phyloP scores from a whole-genome alignment of 257 asterid species.

The Rubia yunnanensis region DNA sequence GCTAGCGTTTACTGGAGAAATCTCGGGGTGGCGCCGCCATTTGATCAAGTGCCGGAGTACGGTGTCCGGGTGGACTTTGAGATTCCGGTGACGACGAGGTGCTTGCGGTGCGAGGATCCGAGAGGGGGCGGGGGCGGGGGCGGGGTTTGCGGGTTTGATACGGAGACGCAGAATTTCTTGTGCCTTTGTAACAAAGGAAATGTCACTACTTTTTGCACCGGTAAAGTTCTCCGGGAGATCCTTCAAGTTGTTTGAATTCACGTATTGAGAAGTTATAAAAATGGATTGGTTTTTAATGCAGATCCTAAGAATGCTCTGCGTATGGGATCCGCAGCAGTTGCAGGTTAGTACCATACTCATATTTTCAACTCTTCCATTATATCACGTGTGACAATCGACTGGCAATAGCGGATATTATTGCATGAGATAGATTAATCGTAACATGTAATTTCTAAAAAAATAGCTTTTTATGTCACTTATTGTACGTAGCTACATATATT shows the following conservation, averaged over 20 bases:
- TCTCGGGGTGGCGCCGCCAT: conserved; percentile 53
- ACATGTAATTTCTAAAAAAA: no score
- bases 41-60: conserved; percentile 65
- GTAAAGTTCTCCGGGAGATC: conserved; percentile 10
- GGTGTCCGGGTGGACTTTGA: conserved; percentile 83
- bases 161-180: conserved; percentile 48
- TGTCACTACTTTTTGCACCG: conserved; percentile 58
- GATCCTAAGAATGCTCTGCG: conserved; percentile 31
- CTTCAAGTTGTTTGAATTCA: neutral
- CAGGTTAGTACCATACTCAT: conserved; percentile 34
- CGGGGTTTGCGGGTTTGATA: conserved; percentile 73
- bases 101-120: conserved; percentile 56
- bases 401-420: no score
- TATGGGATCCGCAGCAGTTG: conserved; percentile 42
- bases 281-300: conserved; percentile 12
- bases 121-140: conserved; percentile 49
- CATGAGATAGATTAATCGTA: neutral
- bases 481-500: no score
- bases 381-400: no score
- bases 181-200: conserved; percentile 75
- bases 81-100: conserved; percentile 62
- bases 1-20: conserved; percentile 75
- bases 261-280: neutral
- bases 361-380: neutral
- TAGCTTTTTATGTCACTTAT: no score